Evolutionary conservation across 2,329 filamentous ascomycete genomes (phyloP), one percentile per base, ranked within the genome.

Genomic region (Bisporella sp.): DNA sequence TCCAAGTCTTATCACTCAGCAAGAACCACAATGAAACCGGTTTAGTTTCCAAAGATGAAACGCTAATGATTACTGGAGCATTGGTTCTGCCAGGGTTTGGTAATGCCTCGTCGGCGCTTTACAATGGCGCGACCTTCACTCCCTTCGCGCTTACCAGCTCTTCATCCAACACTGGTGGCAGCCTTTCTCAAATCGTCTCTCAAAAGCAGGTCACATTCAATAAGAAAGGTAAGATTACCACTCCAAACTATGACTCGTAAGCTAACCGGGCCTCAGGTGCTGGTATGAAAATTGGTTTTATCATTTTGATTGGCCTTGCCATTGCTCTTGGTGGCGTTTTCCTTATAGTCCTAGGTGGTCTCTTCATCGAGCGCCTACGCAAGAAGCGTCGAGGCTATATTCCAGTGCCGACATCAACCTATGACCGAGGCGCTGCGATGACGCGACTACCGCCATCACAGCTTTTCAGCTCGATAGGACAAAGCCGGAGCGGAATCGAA

Each of bases 111-210:
- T 90, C 89, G 6, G 92, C 84, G 6, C 73, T 96, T 31, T 99
- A 87, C 72, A 89, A 97, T 63, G 93, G 93, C 60, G 89, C 83
- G 8, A 71, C 74, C 3, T 82, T 92, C 64, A 75, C 75, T 47
- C 92, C 93, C 0, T 96, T 92, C 66, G 78, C 89, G 40, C 77
- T 99, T 41, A 87, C 91, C 2, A 85, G 81, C 43, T 85, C 77
- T 52, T 69, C 76, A 9, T 76, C 82, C 61, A 82, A 82, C 52
- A 74, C 75, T 9, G 73, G 80, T 8, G 89, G 91, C 45, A 91
- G 82, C 60, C 79, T 99, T 62, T 83, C 86, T 33, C 82, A 81
- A 58, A 76, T 97, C 54, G 95, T 99, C 67, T 86, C 91, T 8
- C 83, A 95, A 70, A 85, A 88, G 45, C 73, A 84, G 55, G 82